Evolutionary conservation across 139 green algal genomes (phyloP), one percentile per base, ranked within the genome.

Genomic region (Chlorella sp.): DNA sequence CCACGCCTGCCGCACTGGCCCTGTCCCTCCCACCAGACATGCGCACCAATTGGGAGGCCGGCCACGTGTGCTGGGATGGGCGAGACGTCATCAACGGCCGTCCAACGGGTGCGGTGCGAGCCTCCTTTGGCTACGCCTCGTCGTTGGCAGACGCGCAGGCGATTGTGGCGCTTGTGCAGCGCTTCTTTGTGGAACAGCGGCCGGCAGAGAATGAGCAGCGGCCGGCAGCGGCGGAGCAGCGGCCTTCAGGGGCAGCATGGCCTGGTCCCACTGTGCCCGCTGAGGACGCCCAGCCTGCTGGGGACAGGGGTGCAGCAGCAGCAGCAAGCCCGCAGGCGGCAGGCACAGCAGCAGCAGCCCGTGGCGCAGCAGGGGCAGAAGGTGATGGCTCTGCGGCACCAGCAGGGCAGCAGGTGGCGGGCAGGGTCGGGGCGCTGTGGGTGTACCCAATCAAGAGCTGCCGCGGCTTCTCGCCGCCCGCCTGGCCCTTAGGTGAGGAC

Each of bases 371-470:
- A 32, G 78, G 36, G 9, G 28, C 34, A 28, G 32, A 6, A 28
- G 51, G n/a, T n/a, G n/a, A n/a, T n/a, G n/a, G n/a, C n/a, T n/a
- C n/a, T n/a, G n/a, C n/a, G n/a, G n/a, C 36, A 44, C 36, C 41
- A 11, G 21, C 28, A 1, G 21, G 18, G 26, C 51, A 74, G 83
- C 47, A 55, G 51, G 34, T 30, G 11, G n/a, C n/a, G 2, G 65
- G 25, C 20, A 25, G 55, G 36, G 38, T 83, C 3, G 62, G 57
- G 13, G 23, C 57, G 38, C 39, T 98, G 44, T 94, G 84, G 75
- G 71, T 99, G 64, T 99, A 98, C 87, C 96, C 96, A 3, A 92
- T 99, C 87, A 99, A 99, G 93, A 98, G 95, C 3, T 96, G 92
- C 63, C 69, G 74, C 13, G 86, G 76, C 28, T 81, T 90, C 44